Evolutionary conservation across 116 monocot genomes (phyloP).

Genomic region (Posidonia oceanica): DNA sequence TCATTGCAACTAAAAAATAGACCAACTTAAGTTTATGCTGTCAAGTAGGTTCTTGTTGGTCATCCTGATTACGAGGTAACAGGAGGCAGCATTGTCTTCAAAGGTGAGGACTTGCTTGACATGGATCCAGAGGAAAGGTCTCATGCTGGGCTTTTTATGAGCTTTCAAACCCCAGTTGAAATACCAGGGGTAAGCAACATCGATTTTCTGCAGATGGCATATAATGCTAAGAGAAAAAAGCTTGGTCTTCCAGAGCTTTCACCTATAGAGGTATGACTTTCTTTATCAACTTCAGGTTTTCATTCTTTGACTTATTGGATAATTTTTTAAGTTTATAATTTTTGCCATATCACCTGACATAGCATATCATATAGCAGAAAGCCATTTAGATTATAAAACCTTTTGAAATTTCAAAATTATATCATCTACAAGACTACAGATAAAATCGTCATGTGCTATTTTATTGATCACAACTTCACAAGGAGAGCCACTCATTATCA

Average conservation of each 20-base stretch:
- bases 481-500: too few species aligned
- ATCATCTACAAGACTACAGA: too few species aligned
- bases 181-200: constrained; percentile 97
- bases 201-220: constrained; percentile 94
- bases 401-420: too few species aligned
- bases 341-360: not conserved
- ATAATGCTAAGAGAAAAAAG: constrained; percentile 65
- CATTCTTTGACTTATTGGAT: too few species aligned
- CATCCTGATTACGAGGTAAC: constrained; percentile 98
- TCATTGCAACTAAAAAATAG: too few species aligned
- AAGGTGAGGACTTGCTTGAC: constrained; percentile 85
- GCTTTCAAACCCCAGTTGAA: constrained; percentile 94
- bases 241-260: constrained; percentile 48
- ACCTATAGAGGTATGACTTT: constrained; percentile 71
- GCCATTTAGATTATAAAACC: too few species aligned
- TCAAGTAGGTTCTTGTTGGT: constrained; percentile 83
- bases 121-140: constrained; percentile 94
- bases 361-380: too few species aligned
- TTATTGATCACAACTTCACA: too few species aligned
- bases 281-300: not conserved
- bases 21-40: not conserved
- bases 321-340: not conserved
- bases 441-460: too few species aligned
- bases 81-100: constrained; percentile 67
- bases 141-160: constrained; percentile 93